Evolutionary conservation across 2,329 filamentous ascomycete species (phyloP).

Genomic region (Didymella sp.): DNA sequence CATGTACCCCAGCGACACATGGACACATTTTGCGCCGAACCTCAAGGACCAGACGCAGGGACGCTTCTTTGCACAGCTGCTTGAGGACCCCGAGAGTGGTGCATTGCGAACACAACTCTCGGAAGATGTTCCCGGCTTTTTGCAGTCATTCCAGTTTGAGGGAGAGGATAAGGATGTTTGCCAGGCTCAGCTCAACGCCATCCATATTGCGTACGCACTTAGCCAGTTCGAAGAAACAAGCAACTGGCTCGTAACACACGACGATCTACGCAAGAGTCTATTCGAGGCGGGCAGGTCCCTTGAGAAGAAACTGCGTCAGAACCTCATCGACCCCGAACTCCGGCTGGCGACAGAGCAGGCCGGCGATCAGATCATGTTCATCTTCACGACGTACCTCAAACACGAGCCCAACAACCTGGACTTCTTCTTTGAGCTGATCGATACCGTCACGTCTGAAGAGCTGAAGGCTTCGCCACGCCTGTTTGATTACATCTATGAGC

Average conservation of each 20-base stretch:
- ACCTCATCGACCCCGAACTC: slow-evolving; percentile 72
- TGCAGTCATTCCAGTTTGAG: slow-evolving; percentile 70
- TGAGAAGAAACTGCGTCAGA: slow-evolving; percentile 73
- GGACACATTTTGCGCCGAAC: slow-evolving; percentile 78
- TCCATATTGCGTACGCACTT: slow-evolving; percentile 83
- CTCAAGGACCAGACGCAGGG: slow-evolving; percentile 87
- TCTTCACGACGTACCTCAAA: slow-evolving; percentile 81
- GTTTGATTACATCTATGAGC: slow-evolving; percentile 81
- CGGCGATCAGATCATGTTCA: slow-evolving; percentile 82
- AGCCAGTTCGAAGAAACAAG: slow-evolving; percentile 69
- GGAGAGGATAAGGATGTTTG: slow-evolving; percentile 71
- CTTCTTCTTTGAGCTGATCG: slow-evolving; percentile 82
- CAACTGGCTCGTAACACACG: slow-evolving; percentile 68
- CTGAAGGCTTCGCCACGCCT: slow-evolving; percentile 78
- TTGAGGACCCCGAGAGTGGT: slow-evolving; percentile 76
- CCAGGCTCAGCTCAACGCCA: slow-evolving; percentile 82
- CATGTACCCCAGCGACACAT: slow-evolving; percentile 87
- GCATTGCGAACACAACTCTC: slow-evolving; percentile 77
- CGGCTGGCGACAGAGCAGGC: slow-evolving; percentile 88
- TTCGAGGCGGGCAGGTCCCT: slow-evolving; percentile 76
- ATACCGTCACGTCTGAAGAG: slow-evolving; percentile 82
- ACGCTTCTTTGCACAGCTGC: slow-evolving; percentile 86
- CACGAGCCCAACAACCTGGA: slow-evolving; percentile 79
- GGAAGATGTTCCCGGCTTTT: slow-evolving; percentile 74
- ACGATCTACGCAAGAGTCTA: slow-evolving; percentile 65